Conservation (phyloP, 208 protist genomes). For the Trypanosoma lewisi region DNA sequence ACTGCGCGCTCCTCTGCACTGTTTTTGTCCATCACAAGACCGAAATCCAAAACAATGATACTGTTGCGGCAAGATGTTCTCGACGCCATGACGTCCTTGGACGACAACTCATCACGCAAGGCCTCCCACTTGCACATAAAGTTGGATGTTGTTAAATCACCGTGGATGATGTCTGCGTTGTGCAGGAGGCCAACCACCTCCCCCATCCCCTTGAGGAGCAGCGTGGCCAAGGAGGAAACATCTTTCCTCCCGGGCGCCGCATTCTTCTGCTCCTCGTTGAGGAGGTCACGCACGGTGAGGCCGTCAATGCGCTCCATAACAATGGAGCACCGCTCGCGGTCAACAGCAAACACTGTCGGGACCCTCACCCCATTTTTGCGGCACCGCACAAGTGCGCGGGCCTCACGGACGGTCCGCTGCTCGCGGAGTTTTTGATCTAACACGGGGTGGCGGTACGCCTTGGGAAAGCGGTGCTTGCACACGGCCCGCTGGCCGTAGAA, state of each 20-base stretch:
- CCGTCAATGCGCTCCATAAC: conserved; percentile 84
- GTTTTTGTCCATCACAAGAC: conserved; percentile 89
- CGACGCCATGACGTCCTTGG: not conserved
- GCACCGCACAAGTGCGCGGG: conserved; percentile 60
- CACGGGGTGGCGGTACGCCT: conserved; percentile 67
- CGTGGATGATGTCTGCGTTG: conserved; percentile 92
- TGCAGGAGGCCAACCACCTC: conserved; percentile 89
- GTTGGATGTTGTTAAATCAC: conserved; percentile 98
- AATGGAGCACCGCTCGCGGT: conserved; percentile 51
- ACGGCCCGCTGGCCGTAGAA: conserved; percentile 64
- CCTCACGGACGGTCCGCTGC: conserved; percentile 79
- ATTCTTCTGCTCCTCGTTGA: conserved; percentile 40
- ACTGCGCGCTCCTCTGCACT: conserved; percentile 96
- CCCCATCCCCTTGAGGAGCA: conserved; percentile 80
- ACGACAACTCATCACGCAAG: conserved; percentile 1
- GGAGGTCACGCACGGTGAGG: conserved; percentile 55
- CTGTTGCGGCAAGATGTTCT: conserved; percentile 15
- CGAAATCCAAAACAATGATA: conserved; percentile 97
- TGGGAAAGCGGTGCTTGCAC: conserved; percentile 75
- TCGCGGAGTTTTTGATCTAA: conserved; percentile 78
- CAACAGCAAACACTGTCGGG: conserved; percentile 60
- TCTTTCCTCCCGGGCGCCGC: not conserved
- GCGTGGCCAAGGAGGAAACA: conserved; percentile 24
- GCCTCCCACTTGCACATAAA: conserved; percentile 67
- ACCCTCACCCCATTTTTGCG: conserved; percentile 54